phyloP scores from a whole-genome alignment of 306 rosid genomes.

The Pyrus betulifolia region DNA sequence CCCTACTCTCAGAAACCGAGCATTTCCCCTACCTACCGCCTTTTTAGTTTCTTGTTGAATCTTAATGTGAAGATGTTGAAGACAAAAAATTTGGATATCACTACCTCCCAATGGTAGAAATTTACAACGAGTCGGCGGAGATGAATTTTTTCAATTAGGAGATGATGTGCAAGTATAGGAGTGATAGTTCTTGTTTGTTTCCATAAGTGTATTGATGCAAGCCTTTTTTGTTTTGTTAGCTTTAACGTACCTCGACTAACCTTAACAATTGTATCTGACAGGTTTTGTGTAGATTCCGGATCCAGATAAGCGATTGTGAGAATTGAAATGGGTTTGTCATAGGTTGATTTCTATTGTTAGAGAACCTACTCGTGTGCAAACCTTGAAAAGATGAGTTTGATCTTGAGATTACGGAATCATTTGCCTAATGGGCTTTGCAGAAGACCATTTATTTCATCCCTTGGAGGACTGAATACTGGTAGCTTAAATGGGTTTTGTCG shows the following conservation, averaged over 20 bases:
- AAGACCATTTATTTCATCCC: slow-evolving; percentile 17
- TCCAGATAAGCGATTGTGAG: background rate
- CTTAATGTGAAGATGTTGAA: background rate
- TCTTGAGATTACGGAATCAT: slow-evolving; percentile 43
- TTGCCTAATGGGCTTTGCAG: slow-evolving; percentile 38
- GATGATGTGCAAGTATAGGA: background rate
- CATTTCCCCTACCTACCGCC: background rate
- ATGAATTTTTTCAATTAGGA: background rate
- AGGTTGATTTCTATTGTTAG: slow-evolving; percentile 21
- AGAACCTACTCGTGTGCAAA: slow-evolving; percentile 6
- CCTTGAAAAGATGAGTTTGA: slow-evolving; percentile 48
- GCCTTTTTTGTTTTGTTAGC: background rate
- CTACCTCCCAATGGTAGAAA: background rate
- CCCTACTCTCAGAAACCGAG: background rate
- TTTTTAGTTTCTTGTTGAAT: background rate
- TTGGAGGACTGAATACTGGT: slow-evolving; percentile 15
- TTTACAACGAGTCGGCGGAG: background rate
- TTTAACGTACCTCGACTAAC: background rate
- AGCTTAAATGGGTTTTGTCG: slow-evolving; percentile 25
- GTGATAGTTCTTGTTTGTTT: background rate
- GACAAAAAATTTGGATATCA: background rate
- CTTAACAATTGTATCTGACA: background rate
- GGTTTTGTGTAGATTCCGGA: background rate
- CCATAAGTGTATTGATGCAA: background rate
- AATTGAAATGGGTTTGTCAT: background rate